Base-by-base conservation (phyloP, 345 rosid genomes). In the Murraya koenigii region DNA sequence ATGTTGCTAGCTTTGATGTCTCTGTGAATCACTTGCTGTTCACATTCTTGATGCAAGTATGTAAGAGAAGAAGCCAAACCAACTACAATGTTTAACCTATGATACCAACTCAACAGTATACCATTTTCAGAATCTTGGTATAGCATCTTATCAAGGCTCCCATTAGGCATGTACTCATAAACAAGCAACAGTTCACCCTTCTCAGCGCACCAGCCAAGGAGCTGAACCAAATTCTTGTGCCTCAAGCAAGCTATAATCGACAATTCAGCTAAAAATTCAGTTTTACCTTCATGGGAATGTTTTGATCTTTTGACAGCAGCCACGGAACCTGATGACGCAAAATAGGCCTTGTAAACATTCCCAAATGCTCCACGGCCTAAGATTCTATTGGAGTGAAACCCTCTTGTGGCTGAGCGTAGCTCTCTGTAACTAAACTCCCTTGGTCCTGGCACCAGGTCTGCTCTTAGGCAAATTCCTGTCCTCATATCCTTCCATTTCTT, bases 131-230 rank as follows among this genome's bases (percentile, higher is more conserved):
- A 68, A 41, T 89, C 97, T 67, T 84, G 90, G 82, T 96, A 88
- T 60, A 96, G 89, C 71, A 93, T 38, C 81, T 79, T 89, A 49
- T 97, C 99, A 41, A 97, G 97, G 81, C 97, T 96, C 52, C 99
- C 93, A 41, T 94, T 82, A 5, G 95, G 92, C 99, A 96, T 96
- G n/a, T 83, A 94, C 78, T 97, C 99, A 36, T 93, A 97, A 38
- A 94, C 98, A 39, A 97, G 94, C 75, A 97, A 84, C 83, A 97
- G 52, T 28, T 97, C 98, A 17, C 87, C 92, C 79, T 90, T 94
- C 84, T 94, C 98, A 32, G 86, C 85, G 69, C 99, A 97, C 98
- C 98, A 97, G 26, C 99, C 99, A 58, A 88, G 93, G 20, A 97
- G 77, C 82, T 82, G 99, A 74, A 91, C 89, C 80, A 97, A 82